Conservation (phyloP, 768 basidiomycete species). For the Tylopilus cervinicoccineus region DNA sequence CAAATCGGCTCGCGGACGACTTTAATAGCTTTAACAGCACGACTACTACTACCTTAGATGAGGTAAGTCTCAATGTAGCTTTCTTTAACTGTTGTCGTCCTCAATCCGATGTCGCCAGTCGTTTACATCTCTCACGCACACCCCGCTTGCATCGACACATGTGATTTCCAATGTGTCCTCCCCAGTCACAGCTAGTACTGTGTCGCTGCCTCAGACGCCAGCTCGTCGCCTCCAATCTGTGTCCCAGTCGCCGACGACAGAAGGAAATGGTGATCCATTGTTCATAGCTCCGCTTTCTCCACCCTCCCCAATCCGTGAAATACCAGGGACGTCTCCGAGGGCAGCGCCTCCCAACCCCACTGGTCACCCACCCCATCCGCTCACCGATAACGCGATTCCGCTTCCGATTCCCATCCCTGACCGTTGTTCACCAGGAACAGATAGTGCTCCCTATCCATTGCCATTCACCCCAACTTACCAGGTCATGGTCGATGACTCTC, state of each 20-base stretch:
- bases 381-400: neutral
- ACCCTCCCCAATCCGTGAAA: neutral
- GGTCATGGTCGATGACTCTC: constrained; percentile 22
- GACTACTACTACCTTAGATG: constrained; percentile 39
- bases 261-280: neutral
- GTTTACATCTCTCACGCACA: constrained; percentile 41
- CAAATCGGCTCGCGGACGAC: neutral
- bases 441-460: constrained; percentile 1
- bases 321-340: constrained; percentile 2
- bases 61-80: constrained; percentile 35
- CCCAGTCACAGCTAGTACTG: constrained; percentile 14
- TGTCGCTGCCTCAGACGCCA: constrained; percentile 16
- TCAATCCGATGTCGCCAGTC: constrained; percentile 32
- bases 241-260: constrained; percentile 17
- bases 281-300: constrained; percentile 1
- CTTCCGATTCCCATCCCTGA: constrained; percentile 9
- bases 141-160: constrained; percentile 47
- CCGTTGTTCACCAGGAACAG: neutral
- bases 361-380: neutral
- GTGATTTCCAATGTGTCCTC: constrained; percentile 40
- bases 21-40: constrained; percentile 19
- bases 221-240: constrained; percentile 13
- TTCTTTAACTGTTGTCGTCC: neutral
- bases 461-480: constrained; percentile 18
- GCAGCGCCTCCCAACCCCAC: neutral